Evolutionary conservation across 306 rosid species (phyloP), one percentile per base, ranked within the genome.

Genomic region (Coriaria nepalensis): DNA sequence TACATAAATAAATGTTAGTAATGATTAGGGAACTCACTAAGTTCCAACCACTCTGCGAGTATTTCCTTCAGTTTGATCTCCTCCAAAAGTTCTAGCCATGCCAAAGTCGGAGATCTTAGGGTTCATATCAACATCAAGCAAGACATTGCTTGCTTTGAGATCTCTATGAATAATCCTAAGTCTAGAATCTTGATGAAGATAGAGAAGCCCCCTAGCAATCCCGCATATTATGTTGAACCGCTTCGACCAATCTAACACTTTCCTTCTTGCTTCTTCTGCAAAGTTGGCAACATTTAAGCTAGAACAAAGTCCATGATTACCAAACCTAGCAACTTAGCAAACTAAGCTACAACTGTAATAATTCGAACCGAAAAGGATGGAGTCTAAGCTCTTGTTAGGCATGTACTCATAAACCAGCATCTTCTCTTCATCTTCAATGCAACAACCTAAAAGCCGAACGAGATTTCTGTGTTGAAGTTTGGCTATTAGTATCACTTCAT

Each of bases 381-480:
- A 47, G 74, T 83, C 84, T 66, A 84, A 55, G 67, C 94, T 79
- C 66, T 57, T 59, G 39, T 76, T 83, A 4, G 65, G 63, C 87
- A 82, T 57, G 71, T 63, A 76, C 65, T 82, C 93, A 33, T 76
- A 82, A 12, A 82, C 48, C 49, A 83, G 47, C 36, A 76, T 39
- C 39, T 61, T 79, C 46, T 82, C 86, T 0, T 59, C 78, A 9
- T 44, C 49, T 5, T 82, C 63, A 56, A 75, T 50, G 70, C 83
- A 78, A 15, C 72, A 82, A 0, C 86, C 93, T 40, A 78, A 56
- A 37, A 82, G 76, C 38, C 63, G 78, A 13, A 82, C 93, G 4
- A 82, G 79, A 63, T 82, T 78, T 49, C 83, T 63, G 33, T 82
- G 93, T 49, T 79, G 84, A 64, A 83, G 94, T 14, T 83, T 73